Evolutionary conservation across 2,329 filamentous ascomycete genomes (phyloP), one percentile per base, ranked within the genome.

Genomic region (Penicillium sp.): DNA sequence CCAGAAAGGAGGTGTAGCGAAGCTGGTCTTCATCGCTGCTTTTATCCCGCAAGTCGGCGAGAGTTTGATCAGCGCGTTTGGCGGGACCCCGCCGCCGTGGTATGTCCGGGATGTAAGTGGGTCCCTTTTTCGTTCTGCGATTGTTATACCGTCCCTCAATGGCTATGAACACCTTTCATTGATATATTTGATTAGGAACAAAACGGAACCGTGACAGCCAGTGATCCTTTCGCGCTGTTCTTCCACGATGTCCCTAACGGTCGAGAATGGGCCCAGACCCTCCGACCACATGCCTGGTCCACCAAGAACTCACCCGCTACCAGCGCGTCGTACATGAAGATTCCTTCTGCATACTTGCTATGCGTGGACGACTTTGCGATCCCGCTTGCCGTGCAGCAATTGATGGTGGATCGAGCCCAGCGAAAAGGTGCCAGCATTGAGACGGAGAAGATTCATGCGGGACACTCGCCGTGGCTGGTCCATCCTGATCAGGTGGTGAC

Each of bases 11-110:
- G 76, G 76, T 3, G 74, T 79, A 8, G 62, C 72, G 1, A 69
- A 68, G 30, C 59, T 78, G 37, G 64, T 72, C 6, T 77, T 74
- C 55, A 68, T 78, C 37, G 70, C 75, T 11, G 71, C 71, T 3
- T 71, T 78, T 48, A 69, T 78, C 13, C 75, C 75, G 1, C 65
- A 68, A 0, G 13, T 74, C 6, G 75, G 75, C 2, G 63, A 75
- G 56, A 71, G 70, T 62, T 42, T 74, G 49, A 66, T 75, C n/a
- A 60, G 63, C 14, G 68, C 72, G 0, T 70, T 74, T 63, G 72
- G 71, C 1, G 73, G 72, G 4, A 56, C 42, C 26, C 55, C 69
- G 11, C 68, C 71, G 13, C 66, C 67, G 14, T 74, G 72, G 73
- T 72, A 70, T 68, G 60, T 71, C 33, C 61, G 57, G 1, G 68